Evolutionary conservation across 2,329 filamentous ascomycete genomes (phyloP), one percentile per base, ranked within the genome.

Genomic region (Zasmidium cellare): DNA sequence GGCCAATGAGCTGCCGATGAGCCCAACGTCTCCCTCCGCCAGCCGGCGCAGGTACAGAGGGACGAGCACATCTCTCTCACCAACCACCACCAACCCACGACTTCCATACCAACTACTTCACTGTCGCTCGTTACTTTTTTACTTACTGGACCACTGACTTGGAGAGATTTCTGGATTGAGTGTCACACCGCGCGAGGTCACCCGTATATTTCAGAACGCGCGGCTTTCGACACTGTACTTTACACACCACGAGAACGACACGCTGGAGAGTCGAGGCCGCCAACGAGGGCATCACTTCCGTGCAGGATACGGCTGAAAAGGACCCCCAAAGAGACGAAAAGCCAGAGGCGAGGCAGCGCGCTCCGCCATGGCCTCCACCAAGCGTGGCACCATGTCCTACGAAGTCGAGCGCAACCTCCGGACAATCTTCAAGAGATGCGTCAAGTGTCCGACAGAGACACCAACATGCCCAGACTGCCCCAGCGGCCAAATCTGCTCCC

Each of bases 401-500:
- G 23, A 57, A 45, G 55, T 57, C 25, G 55, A 57, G 49, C 55
- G 49, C n/a, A 51, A 41, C n/a, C n/a, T 73, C 51, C 66, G 68
- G 18, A 69, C 62, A 19, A 65, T 86, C 53, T 84, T 86, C 71
- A 79, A 81, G 66, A 80, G 84, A 67, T 89, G 87, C 71, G 77
- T 86, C 51, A 69, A 79, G 65, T 89, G 87, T 71, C 77, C 79
- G 9, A 64, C 74, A 9, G 67, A 70, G 38, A 74, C 77, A 7
- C 85, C 85, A 2, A 75, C 79, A 20, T 89, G 87, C 71, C 84
- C 85, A n/a, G 59, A 72, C n/a, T 90, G 87, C 70, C 69, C 74
- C 1, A 62, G 70, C 3, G 80, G 78, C 66, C 74, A 85, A 65
- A 79, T 82, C 58, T 90, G 87, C 74, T 80, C 83, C 14, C 79